Percentiles rank a stretch among this genome's conserved stretches.
phyloP scores from a whole-genome alignment of 1,284 basidiomycete species.

The Ceratobasidium sp. region DNA sequence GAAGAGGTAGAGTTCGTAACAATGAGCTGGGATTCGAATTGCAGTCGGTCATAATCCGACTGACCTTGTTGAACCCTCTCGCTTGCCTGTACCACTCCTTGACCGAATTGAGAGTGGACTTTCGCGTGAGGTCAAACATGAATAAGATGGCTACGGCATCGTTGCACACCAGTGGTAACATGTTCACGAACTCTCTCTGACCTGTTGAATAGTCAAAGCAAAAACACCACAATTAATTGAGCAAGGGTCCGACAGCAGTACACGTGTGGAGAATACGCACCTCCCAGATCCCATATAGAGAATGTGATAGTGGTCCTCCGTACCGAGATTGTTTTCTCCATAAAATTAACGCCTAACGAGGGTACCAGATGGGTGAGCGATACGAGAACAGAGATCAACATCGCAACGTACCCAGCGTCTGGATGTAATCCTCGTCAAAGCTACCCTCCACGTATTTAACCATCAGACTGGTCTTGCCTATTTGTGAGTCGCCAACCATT shows the following conservation, averaged over 20 bases:
- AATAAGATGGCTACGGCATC: constrained; percentile 98
- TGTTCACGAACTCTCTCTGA: constrained; percentile 98
- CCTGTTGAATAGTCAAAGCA: constrained; percentile 53
- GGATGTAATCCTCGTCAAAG: constrained; percentile 99
- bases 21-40: neutral
- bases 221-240: neutral
- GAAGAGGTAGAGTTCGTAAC: neutral
- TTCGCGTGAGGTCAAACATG: constrained; percentile 99
- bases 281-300: constrained; percentile 99
- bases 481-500: constrained; percentile 99
- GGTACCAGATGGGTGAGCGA: constrained; percentile 43
- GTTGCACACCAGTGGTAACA: constrained; percentile 97
- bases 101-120: constrained; percentile 95
- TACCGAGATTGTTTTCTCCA: constrained; percentile 99
- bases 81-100: constrained; percentile 99
- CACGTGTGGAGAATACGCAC: constrained; percentile 43
- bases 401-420: constrained; percentile 82
- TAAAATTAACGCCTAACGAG: constrained; percentile 90
- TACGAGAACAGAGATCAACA: constrained; percentile 20
- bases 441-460: constrained; percentile 98
- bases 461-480: constrained; percentile 98
- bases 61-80: constrained; percentile 95
- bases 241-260: neutral
- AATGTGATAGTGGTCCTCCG: constrained; percentile 98
- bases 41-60: constrained; percentile 47